phyloP scores from a whole-genome alignment of 2,329 filamentous ascomycete species.

The Neoarthrinium moseri region DNA sequence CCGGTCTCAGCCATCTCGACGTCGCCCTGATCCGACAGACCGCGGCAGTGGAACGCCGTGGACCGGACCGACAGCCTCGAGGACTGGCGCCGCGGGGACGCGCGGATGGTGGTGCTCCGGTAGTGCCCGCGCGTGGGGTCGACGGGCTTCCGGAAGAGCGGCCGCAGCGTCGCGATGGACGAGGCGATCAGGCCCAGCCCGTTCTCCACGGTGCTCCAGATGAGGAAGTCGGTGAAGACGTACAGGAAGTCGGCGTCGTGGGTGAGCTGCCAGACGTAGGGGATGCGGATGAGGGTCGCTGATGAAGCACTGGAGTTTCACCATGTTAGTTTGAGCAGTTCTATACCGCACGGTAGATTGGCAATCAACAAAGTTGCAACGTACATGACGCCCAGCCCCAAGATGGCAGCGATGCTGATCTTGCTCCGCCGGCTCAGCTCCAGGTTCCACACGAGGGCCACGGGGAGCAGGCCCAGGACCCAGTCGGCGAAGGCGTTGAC shows the following conservation, averaged over 20 bases:
- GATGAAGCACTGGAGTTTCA: conserved; percentile 31
- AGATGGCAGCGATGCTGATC: conserved; percentile 27
- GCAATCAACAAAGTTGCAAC: conserved; percentile 13
- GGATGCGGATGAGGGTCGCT: conserved; percentile 41
- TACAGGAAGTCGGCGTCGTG: conserved; percentile 36
- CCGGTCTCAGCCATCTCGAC: conserved; percentile 3
- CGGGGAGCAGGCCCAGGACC: conserved; percentile 33
- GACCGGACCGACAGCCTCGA: neutral
- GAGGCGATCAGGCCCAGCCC: conserved; percentile 38
- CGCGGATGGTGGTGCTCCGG: neutral
- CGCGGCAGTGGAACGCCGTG: conserved; percentile 5
- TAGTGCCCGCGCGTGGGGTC: conserved; percentile 2
- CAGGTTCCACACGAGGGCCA: conserved; percentile 33
- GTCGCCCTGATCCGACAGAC: neutral
- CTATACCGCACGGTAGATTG: neutral
- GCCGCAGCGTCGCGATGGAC: conserved; percentile 35
- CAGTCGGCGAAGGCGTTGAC: conserved; percentile 33
- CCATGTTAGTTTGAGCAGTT: neutral
- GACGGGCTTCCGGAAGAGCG: conserved; percentile 27
- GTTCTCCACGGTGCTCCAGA: conserved; percentile 43
- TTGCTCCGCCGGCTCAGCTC: conserved; percentile 33
- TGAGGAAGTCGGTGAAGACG: conserved; percentile 39
- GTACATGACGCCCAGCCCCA: conserved; percentile 36
- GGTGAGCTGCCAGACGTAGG: conserved; percentile 36
- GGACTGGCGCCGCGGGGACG: neutral